Conservation (phyloP, 805 yeast species). For the Lachancea quebecensis region DNA sequence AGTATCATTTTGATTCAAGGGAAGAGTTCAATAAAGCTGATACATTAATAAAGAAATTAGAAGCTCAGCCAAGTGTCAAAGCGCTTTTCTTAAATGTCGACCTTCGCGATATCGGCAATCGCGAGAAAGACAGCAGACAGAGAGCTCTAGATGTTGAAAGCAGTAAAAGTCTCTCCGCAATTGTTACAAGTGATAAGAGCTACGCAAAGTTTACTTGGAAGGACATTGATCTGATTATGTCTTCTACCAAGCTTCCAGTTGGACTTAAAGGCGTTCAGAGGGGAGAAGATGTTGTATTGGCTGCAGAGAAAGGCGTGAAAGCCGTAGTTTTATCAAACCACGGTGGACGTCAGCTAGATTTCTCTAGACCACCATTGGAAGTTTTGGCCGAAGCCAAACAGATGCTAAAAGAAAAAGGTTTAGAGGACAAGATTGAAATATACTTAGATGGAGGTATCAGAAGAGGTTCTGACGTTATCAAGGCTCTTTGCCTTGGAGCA, state of each 20-base stretch:
- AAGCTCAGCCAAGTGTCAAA: slow-evolving; percentile 35
- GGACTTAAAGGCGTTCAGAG: slow-evolving; percentile 61
- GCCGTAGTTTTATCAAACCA: slow-evolving; percentile 68
- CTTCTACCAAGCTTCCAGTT: slow-evolving; percentile 38
- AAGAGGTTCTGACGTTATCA: slow-evolving; percentile 69
- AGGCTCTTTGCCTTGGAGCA: slow-evolving; percentile 73
- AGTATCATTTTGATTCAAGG: slow-evolving; percentile 40
- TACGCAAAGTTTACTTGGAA: slow-evolving; percentile 31
- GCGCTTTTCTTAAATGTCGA: slow-evolving; percentile 51
- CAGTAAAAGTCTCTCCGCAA: slow-evolving; percentile 14
- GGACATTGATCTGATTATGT: slow-evolving; percentile 25
- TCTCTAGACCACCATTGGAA: slow-evolving; percentile 53
- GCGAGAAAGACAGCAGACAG: slow-evolving; percentile 43
- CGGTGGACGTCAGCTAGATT: slow-evolving; percentile 69
- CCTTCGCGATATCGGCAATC: slow-evolving; percentile 46
- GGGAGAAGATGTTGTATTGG: slow-evolving; percentile 55
- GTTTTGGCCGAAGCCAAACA: slow-evolving; percentile 50
- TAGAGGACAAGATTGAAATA: slow-evolving; percentile 49
- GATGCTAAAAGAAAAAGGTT: slow-evolving; percentile 34
- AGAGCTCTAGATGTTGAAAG: slow-evolving; percentile 16
- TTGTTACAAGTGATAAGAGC: slow-evolving; percentile 1
- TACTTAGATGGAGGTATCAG: slow-evolving; percentile 74
- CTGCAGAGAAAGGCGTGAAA: slow-evolving; percentile 50
- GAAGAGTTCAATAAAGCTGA: slow-evolving; percentile 27
- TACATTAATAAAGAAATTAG: slow-evolving; percentile 34